Percentiles rank a stretch among this genome's conserved stretches.
These are phyloP conservation scores for Bruguiera gymnorhiza DNA, from an alignment of 345 rosid genomes.

Conservation along the genomic window DNA sequence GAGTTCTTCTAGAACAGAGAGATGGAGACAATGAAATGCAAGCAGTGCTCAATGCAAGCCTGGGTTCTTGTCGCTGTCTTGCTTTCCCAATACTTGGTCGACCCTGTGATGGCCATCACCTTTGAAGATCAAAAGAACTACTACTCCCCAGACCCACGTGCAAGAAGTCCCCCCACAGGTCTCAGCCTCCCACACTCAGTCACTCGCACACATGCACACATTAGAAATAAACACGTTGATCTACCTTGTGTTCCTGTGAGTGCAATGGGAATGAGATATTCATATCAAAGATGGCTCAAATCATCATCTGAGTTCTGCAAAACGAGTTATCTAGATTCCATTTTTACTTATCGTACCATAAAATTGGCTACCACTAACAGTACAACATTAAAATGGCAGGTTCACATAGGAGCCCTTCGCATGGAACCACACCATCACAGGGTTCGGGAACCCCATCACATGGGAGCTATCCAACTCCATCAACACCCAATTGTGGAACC, in stretches of 20 bases:
- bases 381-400: conserved; percentile 30
- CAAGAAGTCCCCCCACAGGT: conserved; percentile 53
- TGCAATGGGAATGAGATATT: too few species aligned
- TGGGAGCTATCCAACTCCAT: conserved; percentile 36
- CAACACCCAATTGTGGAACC: conserved; percentile 44
- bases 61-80: conserved; percentile 44
- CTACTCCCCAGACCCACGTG: conserved; percentile 61
- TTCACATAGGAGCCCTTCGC: conserved; percentile 32
- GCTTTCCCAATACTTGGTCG: conserved; percentile 40
- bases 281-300: too few species aligned
- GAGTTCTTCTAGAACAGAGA: conserved; percentile 13
- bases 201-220: background rate
- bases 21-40: conserved; percentile 32
- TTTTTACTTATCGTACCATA: too few species aligned
- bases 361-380: background rate
- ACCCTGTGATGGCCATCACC: conserved; percentile 38
- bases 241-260: background rate
- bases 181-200: background rate
- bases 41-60: conserved; percentile 20
- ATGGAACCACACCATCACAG: conserved; percentile 25
- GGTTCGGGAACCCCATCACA: conserved; percentile 29
- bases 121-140: conserved; percentile 61
- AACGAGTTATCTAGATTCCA: too few species aligned
- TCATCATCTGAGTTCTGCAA: too few species aligned
- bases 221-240: background rate